Evolutionary conservation across 148 eudicot genomes (phyloP).

Genomic region (Fallopia convolvulus): DNA sequence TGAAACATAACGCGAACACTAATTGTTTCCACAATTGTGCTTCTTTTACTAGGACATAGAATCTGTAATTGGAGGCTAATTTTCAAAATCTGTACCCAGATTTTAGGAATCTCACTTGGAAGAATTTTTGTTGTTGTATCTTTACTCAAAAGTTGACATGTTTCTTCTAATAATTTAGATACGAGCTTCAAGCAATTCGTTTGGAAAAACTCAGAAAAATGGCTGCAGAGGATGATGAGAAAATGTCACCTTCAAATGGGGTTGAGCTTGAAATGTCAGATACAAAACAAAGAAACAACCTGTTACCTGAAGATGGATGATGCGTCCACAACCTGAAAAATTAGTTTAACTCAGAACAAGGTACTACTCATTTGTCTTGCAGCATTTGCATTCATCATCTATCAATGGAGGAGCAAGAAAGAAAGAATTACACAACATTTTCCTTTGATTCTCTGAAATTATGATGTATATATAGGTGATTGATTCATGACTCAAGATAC

Average conservation of each 20-base stretch:
- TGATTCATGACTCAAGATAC: background rate
- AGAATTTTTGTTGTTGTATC: background rate
- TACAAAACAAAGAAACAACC: slow-evolving; percentile 29
- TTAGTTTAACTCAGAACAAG: background rate
- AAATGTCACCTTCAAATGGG: slow-evolving; percentile 26
- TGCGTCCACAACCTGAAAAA: background rate
- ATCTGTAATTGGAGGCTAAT: background rate
- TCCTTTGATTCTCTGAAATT: background rate
- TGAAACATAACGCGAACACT: too few species aligned
- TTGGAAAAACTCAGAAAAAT: slow-evolving; percentile 50
- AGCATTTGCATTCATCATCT: background rate
- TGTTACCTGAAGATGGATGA: slow-evolving; percentile 7
- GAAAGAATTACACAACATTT: background rate
- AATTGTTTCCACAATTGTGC: background rate
- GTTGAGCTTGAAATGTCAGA: slow-evolving; percentile 91
- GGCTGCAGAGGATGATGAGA: slow-evolving; percentile 33
- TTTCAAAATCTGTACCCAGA: background rate
- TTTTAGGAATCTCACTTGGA: background rate
- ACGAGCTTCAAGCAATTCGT: slow-evolving; percentile 64
- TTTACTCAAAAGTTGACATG: background rate
- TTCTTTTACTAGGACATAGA: background rate
- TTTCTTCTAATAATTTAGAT: slow-evolving; percentile 35
- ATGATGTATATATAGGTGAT: background rate
- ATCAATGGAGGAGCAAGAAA: background rate
- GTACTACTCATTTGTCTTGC: background rate